Base-by-base conservation (phyloP, 371 early-diverging fungal genomes). In the Thermomucor indicae-seudaticae region DNA sequence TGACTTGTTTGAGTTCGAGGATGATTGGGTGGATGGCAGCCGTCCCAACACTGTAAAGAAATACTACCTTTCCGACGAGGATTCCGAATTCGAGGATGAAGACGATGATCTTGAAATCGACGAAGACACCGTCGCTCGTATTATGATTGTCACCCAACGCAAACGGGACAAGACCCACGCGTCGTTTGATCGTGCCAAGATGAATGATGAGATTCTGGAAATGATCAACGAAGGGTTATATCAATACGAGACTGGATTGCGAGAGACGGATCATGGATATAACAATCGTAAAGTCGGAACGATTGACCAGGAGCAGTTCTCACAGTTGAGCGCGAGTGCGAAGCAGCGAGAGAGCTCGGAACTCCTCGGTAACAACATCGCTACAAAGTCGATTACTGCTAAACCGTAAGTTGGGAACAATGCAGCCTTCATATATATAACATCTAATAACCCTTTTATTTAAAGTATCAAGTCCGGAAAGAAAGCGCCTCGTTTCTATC, bases 181-280 rank as follows among this genome's bases (percentile, higher is more conserved):
- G 37, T 77, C 83, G 22, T 89, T 77, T 60, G 91, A 92, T 58
- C 88, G 96, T 56, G 82, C 87, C 60, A 78, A 86, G 28, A 83
- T 86, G 75, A 87, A 90, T 51, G 90, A 88, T 43, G 97, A 96
- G 28, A 80, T 95, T 47, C 78, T 83, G 28, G 91, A 95, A 25
- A 92, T 93, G 71, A 96, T 96, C 71, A 96, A 89, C 63, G 96
- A 96, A 63, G 97, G 95, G 4, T 75, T 96, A 27, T 88, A 89
- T 64, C 81, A 89, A 55, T 96, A 95, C 55, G 94, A 96, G 57
- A 63, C 72, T 30, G 89, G 90, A 38, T 70, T 92, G 41, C 81
- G 78, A 34, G 41, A 43, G 16, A 47, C 43, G 39, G 66, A 65
- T 8, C 72, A 64, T 59, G 41, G n/a, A 16, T 24, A 31, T 19